Base-by-base conservation (phyloP, 2,329 filamentous ascomycete genomes). In the Calonectria crousiana region DNA sequence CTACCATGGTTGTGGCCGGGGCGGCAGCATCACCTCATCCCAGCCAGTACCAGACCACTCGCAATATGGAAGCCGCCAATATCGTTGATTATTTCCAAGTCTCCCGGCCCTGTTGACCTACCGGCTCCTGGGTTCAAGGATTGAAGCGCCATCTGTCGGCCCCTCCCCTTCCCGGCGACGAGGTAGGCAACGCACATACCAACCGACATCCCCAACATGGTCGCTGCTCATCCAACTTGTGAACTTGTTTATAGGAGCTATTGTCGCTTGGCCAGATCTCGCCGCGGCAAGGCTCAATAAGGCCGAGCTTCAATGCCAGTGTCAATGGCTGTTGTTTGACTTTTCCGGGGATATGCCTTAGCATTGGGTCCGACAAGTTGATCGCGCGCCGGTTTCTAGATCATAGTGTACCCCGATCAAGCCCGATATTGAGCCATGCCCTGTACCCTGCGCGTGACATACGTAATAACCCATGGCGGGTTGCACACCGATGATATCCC, bases 211-310 rank as follows among this genome's bases (percentile, higher is more conserved):
- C 56, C 56, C 56, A 60, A 60, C 56, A 23, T 41, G 10, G 51
- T 28, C 13, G 28, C 51, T 53, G 51, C 51, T 53, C 51, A 32
- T 53, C 51, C 51, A 38, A 60, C 41, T 23, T 26, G 32, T 58
- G 53, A 60, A 20, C 51, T 11, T 53, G 51, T 32, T 4, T 30
- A 13, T 20, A 18, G 51, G 51, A 53, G 28, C 51, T 28, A 28
- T 30, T 53, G 51, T 53, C 51, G n/a, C n/a, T 60, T 38, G n/a
- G 10, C 56, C 56, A 41, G 34, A 60, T 60, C 56, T 41, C n/a
- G 75, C 77, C 75, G 73, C 77, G 77, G 77, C 78, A 80, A 62
- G 67, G 65, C 77, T 79, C 67, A 76, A 76, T 68, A 32, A 72
- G 76, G 76, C 51, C 71, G 71, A 73, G 71, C 47, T 66, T 71